Evolutionary conservation across 345 rosid species (phyloP).

Genomic region (Carallia pectinifolia): DNA sequence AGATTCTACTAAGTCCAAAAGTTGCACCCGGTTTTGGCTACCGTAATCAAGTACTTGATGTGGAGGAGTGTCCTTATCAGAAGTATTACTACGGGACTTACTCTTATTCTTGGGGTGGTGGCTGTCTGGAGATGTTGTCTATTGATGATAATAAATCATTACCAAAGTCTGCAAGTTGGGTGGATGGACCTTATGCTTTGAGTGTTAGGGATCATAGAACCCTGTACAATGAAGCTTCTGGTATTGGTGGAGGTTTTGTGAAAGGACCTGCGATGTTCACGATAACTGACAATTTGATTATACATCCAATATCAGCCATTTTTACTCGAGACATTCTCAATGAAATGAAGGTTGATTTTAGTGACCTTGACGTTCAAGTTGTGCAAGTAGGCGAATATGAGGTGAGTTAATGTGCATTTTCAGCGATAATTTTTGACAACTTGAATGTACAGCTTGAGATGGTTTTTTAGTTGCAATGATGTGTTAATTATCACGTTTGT

Average conservation of each 20-base stretch:
- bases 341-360: constrained; percentile 13
- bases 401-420: background rate
- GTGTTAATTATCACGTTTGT: no score
- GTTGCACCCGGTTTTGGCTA: constrained; percentile 14
- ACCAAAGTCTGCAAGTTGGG: no score
- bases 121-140: no score
- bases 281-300: constrained; percentile 14
- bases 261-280: constrained; percentile 9
- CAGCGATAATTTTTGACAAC: no score
- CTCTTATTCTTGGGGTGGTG: no score
- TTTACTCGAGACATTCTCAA: background rate
- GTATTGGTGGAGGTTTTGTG: background rate
- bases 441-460: no score
- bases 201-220: constrained; percentile 15
- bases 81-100: background rate
- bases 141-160: no score
- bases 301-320: constrained; percentile 6
- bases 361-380: constrained; percentile 5
- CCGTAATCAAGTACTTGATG: background rate
- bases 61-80: background rate
- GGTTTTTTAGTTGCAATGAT: no score
- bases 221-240: background rate
- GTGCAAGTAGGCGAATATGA: constrained; percentile 14
- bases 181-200: background rate
- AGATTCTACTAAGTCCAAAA: constrained; percentile 14